Evolutionary conservation across 202 grass and related monocot genomes (phyloP), one percentile per base, ranked within the genome.

Genomic region (Cymbopogon flexuosus): DNA sequence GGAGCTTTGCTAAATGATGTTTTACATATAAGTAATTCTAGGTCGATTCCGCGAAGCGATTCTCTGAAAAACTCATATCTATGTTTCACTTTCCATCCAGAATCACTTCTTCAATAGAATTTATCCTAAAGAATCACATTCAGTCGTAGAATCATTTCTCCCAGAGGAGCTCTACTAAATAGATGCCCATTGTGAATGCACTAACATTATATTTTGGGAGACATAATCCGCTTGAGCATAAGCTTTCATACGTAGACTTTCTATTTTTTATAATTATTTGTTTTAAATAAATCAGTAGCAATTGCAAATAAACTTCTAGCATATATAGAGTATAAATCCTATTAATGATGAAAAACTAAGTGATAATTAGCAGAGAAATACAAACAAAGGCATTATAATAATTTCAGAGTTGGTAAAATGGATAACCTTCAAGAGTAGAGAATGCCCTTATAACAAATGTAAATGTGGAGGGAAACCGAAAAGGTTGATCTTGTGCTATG

Each of bases 381-480:
- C n/a, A 80, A 62, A 56, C 27, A 27, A 54, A 19, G 5, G 6
- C 81, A 73, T 3, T 79, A 59, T 29, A 65, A 65, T 49, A 49
- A 69, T 42, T 31, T 84, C 36, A 69, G 37, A 46, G 46, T 40
- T 77, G 23, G 39, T 0, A 18, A 81, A 65, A 79, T 27, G 11
- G 39, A 77, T 6, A 88, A 97, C 95, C 95, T 94, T 97, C 95
- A 71, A 97, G 92, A 73, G 95, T 97, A 74, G 88, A 87, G 62
- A 97, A 97, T 86, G 95, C 95, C 52, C 92, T 89, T 78, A 97
- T 85, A 64, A 97, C 92, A 10, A 97, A 97, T 15, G 92, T 94
- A 89, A 97, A 89, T 59, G 92, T 94, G 59, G 95, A 94, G 58
- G 95, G 95, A 78, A 97, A 97, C 16, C 95, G 89, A 69, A 97